Base-by-base conservation (phyloP, 495 filamentous ascomycete species). In the Aspergillus olivimuriae region DNA sequence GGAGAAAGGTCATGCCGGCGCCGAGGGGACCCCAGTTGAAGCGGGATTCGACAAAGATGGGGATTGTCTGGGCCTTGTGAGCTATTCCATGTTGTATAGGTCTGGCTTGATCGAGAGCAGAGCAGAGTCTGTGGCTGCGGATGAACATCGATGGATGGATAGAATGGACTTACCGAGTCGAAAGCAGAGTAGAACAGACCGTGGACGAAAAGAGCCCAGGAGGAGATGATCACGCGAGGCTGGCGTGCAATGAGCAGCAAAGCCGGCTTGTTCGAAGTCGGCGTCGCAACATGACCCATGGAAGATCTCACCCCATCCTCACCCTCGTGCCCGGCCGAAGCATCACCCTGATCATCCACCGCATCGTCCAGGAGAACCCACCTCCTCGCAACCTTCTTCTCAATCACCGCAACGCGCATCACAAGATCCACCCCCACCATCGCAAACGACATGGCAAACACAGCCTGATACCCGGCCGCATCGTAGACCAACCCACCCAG, bases 1-100 rank as follows among this genome's bases (percentile, higher is more conserved):
- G 75, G 2, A 90, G 71, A 59, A 90, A 90, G 12, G 87, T 66
- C 11, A 91, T 58, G 1, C 84, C 87, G 18, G 83, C 84, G 10
- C 81, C 83, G 0, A 76, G 73, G 2, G 85, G 75, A 19, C 71
- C 70, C 81, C 83, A 92, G 43, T 65, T 49, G 49, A 88, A 89
- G 3, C 64, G 73, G 0, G 66, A 57, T 46, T 79, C 69, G 5
- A 86, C 81, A 48, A 80, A 82, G 5, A 89, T 63, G n/a, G 88
- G 80, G 6, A 91, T 62, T 23, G 59, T 60, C 63, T 66, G 23
- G 1, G 15, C 2, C n/a, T n/a, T 33, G 17, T 17, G 15, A 22
- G 20, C 2, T n/a, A 17, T 4, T 2, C 28, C 17, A 14, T 19
- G 7, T 15, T 33, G 8, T 14, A 21, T 17, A 3, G 4, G 3